A percentile compares a stretch with the other conserved stretches of the same genome.
Conservation (phyloP, 2,329 filamentous ascomycete species). For the Lasiodiplodia theobromae region DNA sequence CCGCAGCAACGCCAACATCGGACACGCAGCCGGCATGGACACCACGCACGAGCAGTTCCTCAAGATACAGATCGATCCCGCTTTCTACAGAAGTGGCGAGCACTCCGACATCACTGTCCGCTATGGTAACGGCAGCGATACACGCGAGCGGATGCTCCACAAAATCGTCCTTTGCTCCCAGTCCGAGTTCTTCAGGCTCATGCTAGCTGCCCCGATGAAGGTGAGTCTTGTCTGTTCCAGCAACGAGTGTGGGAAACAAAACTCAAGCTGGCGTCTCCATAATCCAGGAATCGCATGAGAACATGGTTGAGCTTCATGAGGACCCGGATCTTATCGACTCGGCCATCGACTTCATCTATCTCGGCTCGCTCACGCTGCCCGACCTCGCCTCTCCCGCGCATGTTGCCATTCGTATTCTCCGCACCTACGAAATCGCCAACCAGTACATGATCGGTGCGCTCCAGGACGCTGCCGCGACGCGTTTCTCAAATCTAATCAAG, state of each 20-base stretch:
- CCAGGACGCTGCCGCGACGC: not conserved
- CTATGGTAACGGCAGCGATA: not conserved
- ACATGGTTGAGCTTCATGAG: not conserved
- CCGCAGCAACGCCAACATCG: not conserved
- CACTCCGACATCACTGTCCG: not conserved
- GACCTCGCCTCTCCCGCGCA: not conserved
- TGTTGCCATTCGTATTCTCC: not conserved
- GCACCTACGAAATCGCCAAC: not conserved
- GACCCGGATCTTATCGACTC: not conserved
- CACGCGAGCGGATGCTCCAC: not conserved
- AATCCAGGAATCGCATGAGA: not conserved
- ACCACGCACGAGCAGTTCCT: not conserved
- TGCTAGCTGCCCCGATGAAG: not conserved
- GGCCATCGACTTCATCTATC: not conserved
- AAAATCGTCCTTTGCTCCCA: slow-evolving; percentile 16
- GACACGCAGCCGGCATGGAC: not conserved
- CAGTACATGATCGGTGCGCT: not conserved
- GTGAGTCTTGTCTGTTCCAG: not conserved
- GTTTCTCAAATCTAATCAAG: not conserved
- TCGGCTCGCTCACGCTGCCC: not conserved
- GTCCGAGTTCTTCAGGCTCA: slow-evolving; percentile 17
- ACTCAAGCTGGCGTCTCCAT: not conserved
- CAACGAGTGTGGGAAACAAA: not conserved
- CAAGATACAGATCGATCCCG: not conserved
- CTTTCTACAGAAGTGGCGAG: slow-evolving; percentile 4